Conservation (phyloP, 2,329 filamentous ascomycete genomes). For the Botrytis paeoniae region DNA sequence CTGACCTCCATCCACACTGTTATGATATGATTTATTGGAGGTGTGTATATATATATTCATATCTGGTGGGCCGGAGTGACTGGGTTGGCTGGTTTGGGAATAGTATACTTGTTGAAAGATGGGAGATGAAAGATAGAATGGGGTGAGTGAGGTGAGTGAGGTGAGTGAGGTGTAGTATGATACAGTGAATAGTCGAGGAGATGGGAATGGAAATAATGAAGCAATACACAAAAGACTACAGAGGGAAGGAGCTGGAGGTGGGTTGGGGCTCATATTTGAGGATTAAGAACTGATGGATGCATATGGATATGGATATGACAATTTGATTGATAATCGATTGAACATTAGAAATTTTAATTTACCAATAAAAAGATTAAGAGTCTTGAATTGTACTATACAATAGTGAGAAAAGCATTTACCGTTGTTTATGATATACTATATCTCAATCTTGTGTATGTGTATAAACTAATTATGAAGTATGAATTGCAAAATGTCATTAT, state of each 20-base stretch:
- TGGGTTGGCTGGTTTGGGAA: background rate
- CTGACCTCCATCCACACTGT: background rate
- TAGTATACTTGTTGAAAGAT: background rate
- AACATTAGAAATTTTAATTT: background rate
- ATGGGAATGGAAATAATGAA: background rate
- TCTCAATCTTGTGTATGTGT: background rate
- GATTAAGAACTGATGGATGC: background rate
- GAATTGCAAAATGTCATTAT: background rate
- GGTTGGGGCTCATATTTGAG: background rate
- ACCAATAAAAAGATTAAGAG: no score
- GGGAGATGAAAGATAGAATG: background rate
- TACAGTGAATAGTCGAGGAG: no score
- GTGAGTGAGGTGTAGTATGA: no score
- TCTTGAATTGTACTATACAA: background rate
- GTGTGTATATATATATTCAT: background rate
- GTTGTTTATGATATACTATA: background rate
- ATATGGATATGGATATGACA: background rate
- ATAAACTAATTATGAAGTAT: background rate
- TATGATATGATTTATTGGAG: background rate
- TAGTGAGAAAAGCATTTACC: fast-evolving
- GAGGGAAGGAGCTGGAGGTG: background rate
- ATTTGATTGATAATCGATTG: background rate
- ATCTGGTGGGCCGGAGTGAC: background rate
- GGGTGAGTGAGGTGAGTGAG: background rate
- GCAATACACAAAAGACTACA: background rate